Base-by-base conservation (phyloP, 306 rosid genomes). In the Malus sylvestris region DNA sequence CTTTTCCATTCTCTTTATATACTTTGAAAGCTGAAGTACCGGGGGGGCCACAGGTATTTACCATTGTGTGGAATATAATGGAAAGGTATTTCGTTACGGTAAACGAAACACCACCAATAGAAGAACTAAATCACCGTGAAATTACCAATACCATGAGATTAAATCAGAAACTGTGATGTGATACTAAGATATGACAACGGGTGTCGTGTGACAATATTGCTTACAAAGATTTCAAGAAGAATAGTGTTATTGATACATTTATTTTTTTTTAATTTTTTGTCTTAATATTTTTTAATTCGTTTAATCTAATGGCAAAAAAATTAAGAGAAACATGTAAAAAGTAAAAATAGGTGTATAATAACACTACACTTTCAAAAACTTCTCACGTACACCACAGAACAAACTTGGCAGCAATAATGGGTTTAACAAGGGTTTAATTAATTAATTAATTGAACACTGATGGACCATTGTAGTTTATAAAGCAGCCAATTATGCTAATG, bases 71-170 rank as follows among this genome's bases (percentile, higher is more conserved):
- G 77, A 82, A 67, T 72, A 65, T 59, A 61, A 33, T 51, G 62
- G 23, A 45, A 45, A 1, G 25, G 71, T 72, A 40, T 76, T 82
- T 84, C 83, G 79, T 74, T 45, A 78, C 70, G 89, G 83, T 81
- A 12, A 79, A 83, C 85, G 29, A 84, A 72, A 78, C 74, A 76
- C 62, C 74, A 62, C 73, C 35, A 60, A 68, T 58, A n/a, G 30
- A 22, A 58, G 52, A 57, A 59, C 62, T 40, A 65, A 72, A 66
- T 68, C 65, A 52, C 76, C 60, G 29, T 18, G 69, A 74, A 62
- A 61, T 22, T 73, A 58, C 76, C 67, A 16, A 16, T 38, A 38
- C 42, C 42, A 38, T 38, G 42, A 7, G 42, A 38, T 38, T 38
- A 58, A 72, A 57, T 49, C 52, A 35, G 35, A 32, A 64, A 65